phyloP scores from a whole-genome alignment of 2,329 filamentous ascomycete genomes.

The Tricladium varicosporioides region DNA sequence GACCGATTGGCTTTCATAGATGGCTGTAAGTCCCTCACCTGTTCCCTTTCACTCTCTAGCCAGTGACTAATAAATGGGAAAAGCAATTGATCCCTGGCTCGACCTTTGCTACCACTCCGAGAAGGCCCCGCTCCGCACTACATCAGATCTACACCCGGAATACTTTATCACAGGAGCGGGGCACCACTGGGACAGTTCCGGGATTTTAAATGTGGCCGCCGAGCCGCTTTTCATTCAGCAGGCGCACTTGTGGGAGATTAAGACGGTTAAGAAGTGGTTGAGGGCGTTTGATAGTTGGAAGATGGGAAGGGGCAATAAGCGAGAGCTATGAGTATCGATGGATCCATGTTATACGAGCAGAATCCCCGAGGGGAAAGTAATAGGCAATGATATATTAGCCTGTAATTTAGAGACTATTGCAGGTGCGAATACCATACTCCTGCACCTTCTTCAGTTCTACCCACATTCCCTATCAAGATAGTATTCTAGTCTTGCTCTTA shows the following conservation, averaged over 20 bases:
- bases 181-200: constrained; percentile 46
- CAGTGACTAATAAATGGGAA: constrained; percentile 1
- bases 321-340: background rate
- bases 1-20: constrained; percentile 50
- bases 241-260: constrained; percentile 49
- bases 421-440: too few species aligned
- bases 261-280: constrained; percentile 43
- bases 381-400: too few species aligned
- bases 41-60: background rate
- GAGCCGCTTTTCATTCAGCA: constrained; percentile 51
- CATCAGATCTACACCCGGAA: constrained; percentile 45
- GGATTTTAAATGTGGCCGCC: constrained; percentile 35
- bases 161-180: constrained; percentile 49
- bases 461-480: too few species aligned
- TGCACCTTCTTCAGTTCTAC: too few species aligned
- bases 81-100: constrained; percentile 47
- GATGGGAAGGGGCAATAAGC: background rate
- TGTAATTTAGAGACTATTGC: too few species aligned
- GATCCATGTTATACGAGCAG: too few species aligned
- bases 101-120: constrained; percentile 50
- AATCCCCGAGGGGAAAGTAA: too few species aligned
- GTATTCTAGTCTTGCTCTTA: background rate
- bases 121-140: constrained; percentile 38
- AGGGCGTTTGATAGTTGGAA: constrained; percentile 11
- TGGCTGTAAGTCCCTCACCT: constrained; percentile 36